Evolutionary conservation across 768 basidiomycete genomes (phyloP), one percentile per base, ranked within the genome.

Genomic region (Pleurotus pulmonarius): DNA sequence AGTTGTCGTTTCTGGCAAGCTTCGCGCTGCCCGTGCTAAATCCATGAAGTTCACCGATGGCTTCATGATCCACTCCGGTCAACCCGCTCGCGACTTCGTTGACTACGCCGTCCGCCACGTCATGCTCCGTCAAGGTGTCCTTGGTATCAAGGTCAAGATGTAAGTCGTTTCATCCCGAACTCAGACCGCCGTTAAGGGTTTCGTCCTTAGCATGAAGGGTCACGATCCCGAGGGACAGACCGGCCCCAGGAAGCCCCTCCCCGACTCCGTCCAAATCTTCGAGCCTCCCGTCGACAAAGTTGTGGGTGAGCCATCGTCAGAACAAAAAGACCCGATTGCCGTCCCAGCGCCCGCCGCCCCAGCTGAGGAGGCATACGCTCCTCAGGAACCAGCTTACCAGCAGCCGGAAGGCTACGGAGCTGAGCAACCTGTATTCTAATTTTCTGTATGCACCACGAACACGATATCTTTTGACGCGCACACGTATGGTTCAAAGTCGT

Each of bases 101-200:
- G 96, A 98, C 79, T 83, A 92, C 65, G 97, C 97, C 58, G 95
- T 98, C 66, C 86, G 97, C 64, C 97, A 99, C 80, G 97, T 98
- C 66, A 84, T 98, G 66, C 86, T 99, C 62, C 89, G 92, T 65
- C 97, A 99, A 73, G 97, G 97, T 86, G 97, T 99, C 49, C 85
- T 99, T 60, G 97, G 97, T 69, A 98, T 99, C 84, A 99, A 99
- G 76, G 97, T 99, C 69, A 99, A 98, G 80, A 99, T 98, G 94
- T 95, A 68, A 53, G 75, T 61, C 18, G 9, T 29, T 18, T 29
- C 16, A 34, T 49, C 16, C 49, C 22, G 40, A 11, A 13, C 24
- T 22, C 6, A 20, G 29, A 39, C 20, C 24, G 11, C 34, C 6
- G 1, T 57, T 37, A 22, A 24, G 13, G 15, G 15, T 8, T 15